Evolutionary conservation across 345 rosid species (phyloP).

Genomic region (Acer saccharum): DNA sequence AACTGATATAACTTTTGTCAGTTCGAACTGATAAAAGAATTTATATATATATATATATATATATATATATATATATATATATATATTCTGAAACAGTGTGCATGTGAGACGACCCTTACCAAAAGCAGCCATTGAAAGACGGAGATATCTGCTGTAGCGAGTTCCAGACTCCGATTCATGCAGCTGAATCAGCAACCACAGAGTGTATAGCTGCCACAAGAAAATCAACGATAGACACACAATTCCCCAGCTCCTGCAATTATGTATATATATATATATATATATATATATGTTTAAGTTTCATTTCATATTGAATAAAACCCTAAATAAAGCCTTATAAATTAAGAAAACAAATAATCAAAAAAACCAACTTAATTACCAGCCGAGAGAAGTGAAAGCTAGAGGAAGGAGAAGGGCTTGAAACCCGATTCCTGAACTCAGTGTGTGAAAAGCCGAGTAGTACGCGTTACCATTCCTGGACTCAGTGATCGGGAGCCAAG

Average conservation of each 20-base stretch:
- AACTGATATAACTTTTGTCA: no score
- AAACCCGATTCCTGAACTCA: slow-evolving; percentile 53
- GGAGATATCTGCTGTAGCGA: slow-evolving; percentile 63
- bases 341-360: background rate
- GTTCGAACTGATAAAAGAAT: no score
- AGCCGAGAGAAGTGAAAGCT: slow-evolving; percentile 54
- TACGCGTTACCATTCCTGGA: slow-evolving; percentile 58
- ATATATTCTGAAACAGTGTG: background rate
- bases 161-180: slow-evolving; percentile 53
- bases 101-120: slow-evolving; percentile 32
- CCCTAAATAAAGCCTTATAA: background rate
- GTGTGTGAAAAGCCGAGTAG: slow-evolving; percentile 57
- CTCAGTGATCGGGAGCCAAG: slow-evolving; percentile 72
- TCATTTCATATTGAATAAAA: background rate
- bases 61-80: no score
- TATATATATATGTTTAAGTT: background rate
- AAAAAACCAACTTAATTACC: slow-evolving; percentile 27
- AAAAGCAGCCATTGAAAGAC: slow-evolving; percentile 54
- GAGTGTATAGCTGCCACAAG: slow-evolving; percentile 61
- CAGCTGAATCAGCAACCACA: slow-evolving; percentile 56
- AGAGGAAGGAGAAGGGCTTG: slow-evolving; percentile 69
- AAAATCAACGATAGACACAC: slow-evolving; percentile 41
- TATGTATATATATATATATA: background rate
- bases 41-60: no score
- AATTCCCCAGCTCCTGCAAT: slow-evolving; percentile 62